Evolutionary conservation across 2,329 filamentous ascomycete genomes (phyloP).

Genomic region (Cordyceps fumosorosea): DNA sequence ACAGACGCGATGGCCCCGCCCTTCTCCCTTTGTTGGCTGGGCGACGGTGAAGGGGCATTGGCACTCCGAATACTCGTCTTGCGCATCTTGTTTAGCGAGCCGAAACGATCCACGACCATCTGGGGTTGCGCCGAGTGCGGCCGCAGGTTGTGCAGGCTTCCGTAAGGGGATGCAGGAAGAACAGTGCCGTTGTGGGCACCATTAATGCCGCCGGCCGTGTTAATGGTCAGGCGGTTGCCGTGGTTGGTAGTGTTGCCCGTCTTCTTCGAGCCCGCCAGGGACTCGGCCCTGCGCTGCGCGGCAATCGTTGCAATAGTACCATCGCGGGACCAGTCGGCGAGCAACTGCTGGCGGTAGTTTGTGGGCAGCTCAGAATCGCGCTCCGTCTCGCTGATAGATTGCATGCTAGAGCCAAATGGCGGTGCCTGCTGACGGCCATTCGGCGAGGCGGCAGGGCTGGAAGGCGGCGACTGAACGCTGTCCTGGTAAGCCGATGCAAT

Average conservation of each 20-base stretch:
- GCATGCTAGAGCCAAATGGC: slow-evolving; percentile 51
- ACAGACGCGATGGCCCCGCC: slow-evolving; percentile 50
- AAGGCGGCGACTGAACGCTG: slow-evolving; percentile 54
- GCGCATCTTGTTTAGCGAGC: slow-evolving; percentile 37
- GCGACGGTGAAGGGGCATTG: slow-evolving; percentile 16
- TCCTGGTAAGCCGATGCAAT: slow-evolving; percentile 67
- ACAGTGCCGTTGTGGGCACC: slow-evolving; percentile 29
- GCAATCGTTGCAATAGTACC: slow-evolving; percentile 61
- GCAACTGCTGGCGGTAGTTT: slow-evolving; percentile 66
- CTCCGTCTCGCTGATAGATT: slow-evolving; percentile 30
- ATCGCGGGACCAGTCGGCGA: slow-evolving; percentile 74
- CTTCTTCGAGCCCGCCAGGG: slow-evolving; percentile 68
- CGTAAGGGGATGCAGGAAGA: slow-evolving; percentile 38
- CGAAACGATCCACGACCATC: slow-evolving; percentile 24
- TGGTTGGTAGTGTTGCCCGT: slow-evolving; percentile 50
- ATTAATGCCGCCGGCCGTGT: slow-evolving; percentile 30
- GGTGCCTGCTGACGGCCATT: slow-evolving; percentile 47
- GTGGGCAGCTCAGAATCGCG: slow-evolving; percentile 54
- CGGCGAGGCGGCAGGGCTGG: slow-evolving; percentile 65
- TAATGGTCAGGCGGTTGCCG: slow-evolving; percentile 53
- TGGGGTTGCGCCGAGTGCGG: slow-evolving; percentile 39
- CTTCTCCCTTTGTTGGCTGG: slow-evolving; percentile 34
- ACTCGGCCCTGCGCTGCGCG: slow-evolving; percentile 63
- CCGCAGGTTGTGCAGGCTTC: slow-evolving; percentile 44
- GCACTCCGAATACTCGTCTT: slow-evolving; percentile 50